A percentile compares a stretch with the other conserved stretches of the same genome.
Conservation (phyloP, 2,329 filamentous ascomycete genomes). For the Fusarium temperatum region DNA sequence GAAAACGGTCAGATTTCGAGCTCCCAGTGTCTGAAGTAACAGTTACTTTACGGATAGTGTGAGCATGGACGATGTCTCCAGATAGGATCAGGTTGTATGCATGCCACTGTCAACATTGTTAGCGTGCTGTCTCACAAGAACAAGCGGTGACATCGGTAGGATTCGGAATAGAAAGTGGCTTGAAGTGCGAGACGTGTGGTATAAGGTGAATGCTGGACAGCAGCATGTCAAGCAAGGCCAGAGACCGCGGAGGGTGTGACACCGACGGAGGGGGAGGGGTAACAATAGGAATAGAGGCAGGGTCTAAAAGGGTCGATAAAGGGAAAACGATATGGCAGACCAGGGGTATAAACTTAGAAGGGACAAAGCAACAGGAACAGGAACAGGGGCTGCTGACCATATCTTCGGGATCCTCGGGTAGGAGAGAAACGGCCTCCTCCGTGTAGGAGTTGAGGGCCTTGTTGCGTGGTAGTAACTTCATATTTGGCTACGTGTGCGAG, state of each 20-base stretch:
- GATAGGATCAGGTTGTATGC: slow-evolving; percentile 68
- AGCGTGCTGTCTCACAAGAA: slow-evolving; percentile 16
- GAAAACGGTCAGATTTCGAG: slow-evolving; percentile 63
- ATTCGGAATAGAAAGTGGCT: slow-evolving; percentile 11
- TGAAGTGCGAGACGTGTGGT: slow-evolving; percentile 4
- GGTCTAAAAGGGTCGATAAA: slow-evolving; percentile 13
- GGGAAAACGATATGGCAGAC: slow-evolving; percentile 4
- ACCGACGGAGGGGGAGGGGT: slow-evolving; percentile 31
- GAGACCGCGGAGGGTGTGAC: slow-evolving; percentile 26
- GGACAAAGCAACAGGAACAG: slow-evolving; percentile 7
- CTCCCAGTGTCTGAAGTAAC: slow-evolving; percentile 58
- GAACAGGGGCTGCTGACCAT: slow-evolving; percentile 50
- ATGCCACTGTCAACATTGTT: slow-evolving; percentile 58
- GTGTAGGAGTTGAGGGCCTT: slow-evolving; percentile 50
- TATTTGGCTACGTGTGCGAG: slow-evolving; percentile 23
- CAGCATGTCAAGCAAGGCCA: background rate
- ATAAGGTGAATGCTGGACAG: slow-evolving; percentile 3
- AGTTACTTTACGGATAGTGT: slow-evolving; percentile 65
- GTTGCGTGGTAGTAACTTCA: slow-evolving; percentile 54
- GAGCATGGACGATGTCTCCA: slow-evolving; percentile 63
- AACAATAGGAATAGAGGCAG: slow-evolving; percentile 22
- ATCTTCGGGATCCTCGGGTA: slow-evolving; percentile 57
- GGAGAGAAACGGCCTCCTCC: slow-evolving; percentile 53
- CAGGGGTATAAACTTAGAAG: slow-evolving; percentile 17
- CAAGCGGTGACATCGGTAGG: slow-evolving; percentile 13